Conservation (phyloP, 2,329 filamentous ascomycete species). For the Cucurbitaria berberidis region DNA sequence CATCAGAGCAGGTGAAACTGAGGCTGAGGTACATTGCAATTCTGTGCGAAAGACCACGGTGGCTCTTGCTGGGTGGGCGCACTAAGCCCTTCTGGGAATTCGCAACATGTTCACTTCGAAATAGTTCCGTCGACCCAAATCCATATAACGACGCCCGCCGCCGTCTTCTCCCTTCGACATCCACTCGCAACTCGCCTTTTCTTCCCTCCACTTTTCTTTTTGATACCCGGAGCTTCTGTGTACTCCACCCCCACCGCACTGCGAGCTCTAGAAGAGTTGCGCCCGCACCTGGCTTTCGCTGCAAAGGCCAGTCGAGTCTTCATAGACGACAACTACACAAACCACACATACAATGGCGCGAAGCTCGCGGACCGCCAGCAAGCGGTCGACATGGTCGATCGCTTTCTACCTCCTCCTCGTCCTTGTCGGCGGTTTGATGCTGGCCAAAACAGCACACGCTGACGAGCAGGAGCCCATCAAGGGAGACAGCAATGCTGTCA, state of each 20-base stretch:
- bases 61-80: conserved; percentile 16
- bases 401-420: conserved; percentile 91
- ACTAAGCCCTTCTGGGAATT: conserved; percentile 32
- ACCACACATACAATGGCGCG: conserved; percentile 61
- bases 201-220: conserved; percentile 30
- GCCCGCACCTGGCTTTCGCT: conserved; percentile 23
- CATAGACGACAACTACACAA: conserved; percentile 23
- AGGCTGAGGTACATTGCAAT: conserved; percentile 36
- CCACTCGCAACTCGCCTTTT: conserved; percentile 26
- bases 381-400: conserved; percentile 82
- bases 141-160: conserved; percentile 41
- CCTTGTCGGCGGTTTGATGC: conserved; percentile 81
- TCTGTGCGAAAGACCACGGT: conserved; percentile 28
- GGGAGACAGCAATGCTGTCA: conserved; percentile 64
- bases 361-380: conserved; percentile 68
- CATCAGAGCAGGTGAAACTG: conserved; percentile 36
- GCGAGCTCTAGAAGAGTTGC: conserved; percentile 36
- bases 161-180: conserved; percentile 22
- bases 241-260: conserved; percentile 27
- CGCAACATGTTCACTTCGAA: conserved; percentile 42
- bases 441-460: conserved; percentile 77
- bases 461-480: conserved; percentile 69
- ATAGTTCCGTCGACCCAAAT: conserved; percentile 26
- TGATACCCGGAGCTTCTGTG: conserved; percentile 38
- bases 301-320: conserved; percentile 23